These are phyloP conservation scores for Phytopythium kandeliae DNA, from an alignment of 352 stramenopile genomes.

Conservation along the genomic window DNA sequence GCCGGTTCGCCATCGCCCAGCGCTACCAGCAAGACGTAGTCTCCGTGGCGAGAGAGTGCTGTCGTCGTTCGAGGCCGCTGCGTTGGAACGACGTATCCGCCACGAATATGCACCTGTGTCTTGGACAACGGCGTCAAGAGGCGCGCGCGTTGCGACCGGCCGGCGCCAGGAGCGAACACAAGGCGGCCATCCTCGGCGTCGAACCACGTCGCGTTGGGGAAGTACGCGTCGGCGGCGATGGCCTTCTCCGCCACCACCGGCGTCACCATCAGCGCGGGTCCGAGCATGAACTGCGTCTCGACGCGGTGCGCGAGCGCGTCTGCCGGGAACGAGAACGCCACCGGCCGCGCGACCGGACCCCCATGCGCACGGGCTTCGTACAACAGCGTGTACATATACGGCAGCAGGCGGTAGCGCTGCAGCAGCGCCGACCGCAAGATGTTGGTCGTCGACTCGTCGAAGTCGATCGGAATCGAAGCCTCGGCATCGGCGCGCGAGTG, in stretches of 20 bases:
- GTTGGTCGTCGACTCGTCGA: constrained; percentile 56
- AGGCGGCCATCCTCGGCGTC: constrained; percentile 37
- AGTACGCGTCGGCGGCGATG: constrained; percentile 58
- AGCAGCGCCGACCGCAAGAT: constrained; percentile 56
- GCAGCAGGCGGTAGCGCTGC: constrained; percentile 62
- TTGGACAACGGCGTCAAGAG: constrained; percentile 49
- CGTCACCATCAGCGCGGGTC: constrained; percentile 67
- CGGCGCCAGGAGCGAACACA: background rate
- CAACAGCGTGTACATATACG: constrained; percentile 86
- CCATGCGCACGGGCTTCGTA: constrained; percentile 46
- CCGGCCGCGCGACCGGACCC: constrained; percentile 35
- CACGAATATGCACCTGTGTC: constrained; percentile 61
- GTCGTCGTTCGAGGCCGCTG: constrained; percentile 55
- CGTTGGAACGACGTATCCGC: constrained; percentile 53
- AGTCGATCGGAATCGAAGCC: constrained; percentile 59
- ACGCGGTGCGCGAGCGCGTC: constrained; percentile 31
- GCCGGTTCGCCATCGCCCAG: constrained; percentile 14
- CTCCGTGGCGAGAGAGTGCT: constrained; percentile 41
- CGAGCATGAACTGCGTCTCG: constrained; percentile 72
- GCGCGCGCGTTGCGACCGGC: background rate
- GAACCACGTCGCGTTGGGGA: constrained; percentile 68
- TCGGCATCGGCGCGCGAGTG: constrained; percentile 34
- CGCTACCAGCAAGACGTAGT: constrained; percentile 50
- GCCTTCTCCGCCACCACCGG: constrained; percentile 60
- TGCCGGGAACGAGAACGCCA: constrained; percentile 63